phyloP scores from a whole-genome alignment of 1,139 yeast genomes.

The Taiozyma sp. region DNA sequence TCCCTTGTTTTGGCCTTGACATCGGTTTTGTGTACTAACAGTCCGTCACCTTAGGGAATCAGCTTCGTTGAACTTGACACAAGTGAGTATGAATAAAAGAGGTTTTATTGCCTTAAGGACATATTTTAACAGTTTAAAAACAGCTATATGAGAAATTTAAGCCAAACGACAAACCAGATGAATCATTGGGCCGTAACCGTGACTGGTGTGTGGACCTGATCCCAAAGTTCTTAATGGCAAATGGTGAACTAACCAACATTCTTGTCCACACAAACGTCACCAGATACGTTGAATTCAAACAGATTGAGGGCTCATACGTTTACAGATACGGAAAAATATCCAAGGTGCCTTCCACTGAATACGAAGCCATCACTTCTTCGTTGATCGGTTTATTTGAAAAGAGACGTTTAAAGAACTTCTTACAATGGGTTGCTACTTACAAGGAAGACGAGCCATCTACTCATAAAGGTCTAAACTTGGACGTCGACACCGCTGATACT shows the following conservation, averaged over 20 bases:
- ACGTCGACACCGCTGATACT: slow-evolving; percentile 88
- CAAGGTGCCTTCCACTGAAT: slow-evolving; percentile 89
- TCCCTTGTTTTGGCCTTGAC: background rate
- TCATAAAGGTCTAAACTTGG: slow-evolving; percentile 84
- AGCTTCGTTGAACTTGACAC: slow-evolving; percentile 41
- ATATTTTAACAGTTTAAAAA: background rate
- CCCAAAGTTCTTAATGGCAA: slow-evolving; percentile 96
- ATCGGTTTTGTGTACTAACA: background rate
- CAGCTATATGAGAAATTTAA: slow-evolving; percentile 68
- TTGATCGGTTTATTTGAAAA: slow-evolving; percentile 96
- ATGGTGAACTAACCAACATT: slow-evolving; percentile 95
- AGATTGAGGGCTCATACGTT: slow-evolving; percentile 91
- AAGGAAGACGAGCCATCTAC: slow-evolving; percentile 76
- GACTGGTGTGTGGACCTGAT: slow-evolving; percentile 98
- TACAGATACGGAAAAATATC: slow-evolving; percentile 80
- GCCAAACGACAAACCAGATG: slow-evolving; percentile 70
- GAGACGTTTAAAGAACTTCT: slow-evolving; percentile 87
- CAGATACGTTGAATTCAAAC: slow-evolving; percentile 92
- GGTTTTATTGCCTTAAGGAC: no score
- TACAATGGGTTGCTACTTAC: slow-evolving; percentile 83
- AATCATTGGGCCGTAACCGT: slow-evolving; percentile 79
- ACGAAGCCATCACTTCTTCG: slow-evolving; percentile 87
- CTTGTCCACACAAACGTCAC: slow-evolving; percentile 95
- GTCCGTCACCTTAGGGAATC: slow-evolving; percentile 33
- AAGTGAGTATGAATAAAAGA: slow-evolving; percentile 3